Evolutionary conservation across 2,329 filamentous ascomycete genomes (phyloP).

Genomic region (Trichoderma gracile): DNA sequence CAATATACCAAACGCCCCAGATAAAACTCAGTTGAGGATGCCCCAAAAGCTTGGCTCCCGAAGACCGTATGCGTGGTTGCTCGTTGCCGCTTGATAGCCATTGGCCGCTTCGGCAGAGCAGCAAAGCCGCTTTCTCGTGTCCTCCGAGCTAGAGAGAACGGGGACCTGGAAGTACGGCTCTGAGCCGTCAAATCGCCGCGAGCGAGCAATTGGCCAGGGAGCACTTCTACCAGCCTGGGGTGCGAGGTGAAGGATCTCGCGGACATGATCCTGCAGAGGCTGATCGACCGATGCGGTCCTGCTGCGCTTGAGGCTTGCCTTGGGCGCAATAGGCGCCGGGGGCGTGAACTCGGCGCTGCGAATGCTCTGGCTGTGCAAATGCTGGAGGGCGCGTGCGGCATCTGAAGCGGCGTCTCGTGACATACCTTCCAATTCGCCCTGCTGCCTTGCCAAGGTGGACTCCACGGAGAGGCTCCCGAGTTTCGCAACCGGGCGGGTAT

Average conservation of each 20-base stretch:
- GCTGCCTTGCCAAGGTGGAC: conserved; percentile 48
- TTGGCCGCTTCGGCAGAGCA: conserved; percentile 61
- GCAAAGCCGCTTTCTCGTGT: conserved; percentile 65
- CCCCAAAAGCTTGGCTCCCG: conserved; percentile 68
- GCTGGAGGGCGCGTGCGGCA: conserved; percentile 60
- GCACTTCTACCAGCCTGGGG: conserved; percentile 34
- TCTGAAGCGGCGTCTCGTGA: conserved; percentile 49
- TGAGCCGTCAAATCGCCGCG: conserved; percentile 32
- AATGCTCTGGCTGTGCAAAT: conserved; percentile 57
- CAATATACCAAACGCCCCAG: conserved; percentile 4
- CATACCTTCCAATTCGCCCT: conserved; percentile 49
- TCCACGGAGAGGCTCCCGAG: conserved; percentile 52
- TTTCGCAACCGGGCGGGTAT: conserved; percentile 54
- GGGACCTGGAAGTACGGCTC: conserved; percentile 41
- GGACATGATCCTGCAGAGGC: conserved; percentile 66
- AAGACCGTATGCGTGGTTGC: conserved; percentile 52
- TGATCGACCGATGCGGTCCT: conserved; percentile 60
- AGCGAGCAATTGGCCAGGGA: conserved; percentile 44
- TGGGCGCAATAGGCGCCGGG: conserved; percentile 35
- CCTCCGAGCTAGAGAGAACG: conserved; percentile 46
- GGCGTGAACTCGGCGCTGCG: conserved; percentile 42
- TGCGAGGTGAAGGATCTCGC: conserved; percentile 55
- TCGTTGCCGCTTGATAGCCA: conserved; percentile 47
- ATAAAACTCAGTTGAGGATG: conserved; percentile 53
- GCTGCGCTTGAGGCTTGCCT: conserved; percentile 58